Evolutionary conservation across 805 yeast species (phyloP), one percentile per base, ranked within the genome.

Genomic region (Yarrowia alimentaria): DNA sequence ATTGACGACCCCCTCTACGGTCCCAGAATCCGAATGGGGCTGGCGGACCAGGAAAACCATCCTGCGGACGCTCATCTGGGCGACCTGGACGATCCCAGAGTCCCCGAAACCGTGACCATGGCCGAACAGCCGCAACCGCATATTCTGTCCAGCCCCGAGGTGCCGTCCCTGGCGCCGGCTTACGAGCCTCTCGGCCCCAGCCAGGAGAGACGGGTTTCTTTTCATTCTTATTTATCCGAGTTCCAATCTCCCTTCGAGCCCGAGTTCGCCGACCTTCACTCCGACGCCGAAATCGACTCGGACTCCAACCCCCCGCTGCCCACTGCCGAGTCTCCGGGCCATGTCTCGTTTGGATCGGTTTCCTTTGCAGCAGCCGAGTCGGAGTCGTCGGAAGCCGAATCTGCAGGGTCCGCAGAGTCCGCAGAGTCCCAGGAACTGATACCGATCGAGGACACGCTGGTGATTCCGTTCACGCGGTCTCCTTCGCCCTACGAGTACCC

Each of bases 401-500:
- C 43, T 3, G 24, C 43, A 3, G 43, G 25, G 6, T 30, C 30
- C 1, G 43, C 30, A 24, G 43, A 37, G 30, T 37, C 43, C 30
- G 30, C 43, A 2, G 43, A 37, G 16, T 37, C 43, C 5, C 30
- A 29, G 2, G 30, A 37, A 13, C 30, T 37, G 12, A 14, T 37
- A 5, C 43, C 43, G 7, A 37, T 37, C 14, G 43, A 37, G n/a
- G 43, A 37, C 16, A 37, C 43, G 8, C 43, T 37, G 2, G 43
- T 37, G 30, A 37, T 37, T 12, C 43, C 43, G 22, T 37, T 37
- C 21, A 37, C 30, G 14, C 30, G 43, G 5, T 37, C 43, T 7
- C 43, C 43, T 7, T 37, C 43, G 17, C 43, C 43, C 17, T 37
- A 37, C 16, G 43, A 37, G 43, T 37, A 37, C 17, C 43, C 43